These are phyloP conservation scores for Exophiala lecanii-corni DNA, from an alignment of 2,329 filamentous ascomycete genomes.

Conservation along the genomic window DNA sequence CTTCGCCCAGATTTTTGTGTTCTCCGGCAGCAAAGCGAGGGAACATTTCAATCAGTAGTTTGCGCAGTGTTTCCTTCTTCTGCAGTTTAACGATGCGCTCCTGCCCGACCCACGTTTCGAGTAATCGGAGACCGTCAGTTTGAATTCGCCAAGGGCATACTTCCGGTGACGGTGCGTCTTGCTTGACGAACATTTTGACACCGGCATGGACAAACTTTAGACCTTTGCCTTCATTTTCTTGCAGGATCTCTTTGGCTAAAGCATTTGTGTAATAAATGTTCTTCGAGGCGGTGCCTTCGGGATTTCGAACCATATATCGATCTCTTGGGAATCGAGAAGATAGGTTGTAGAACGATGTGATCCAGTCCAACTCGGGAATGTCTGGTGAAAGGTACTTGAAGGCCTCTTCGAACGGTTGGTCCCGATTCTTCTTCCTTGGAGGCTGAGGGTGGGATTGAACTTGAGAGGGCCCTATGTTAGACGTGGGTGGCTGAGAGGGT, in stretches of 20 bases:
- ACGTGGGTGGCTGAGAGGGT: too few species aligned
- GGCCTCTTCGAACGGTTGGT: conserved; percentile 70
- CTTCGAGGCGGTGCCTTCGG: conserved; percentile 78
- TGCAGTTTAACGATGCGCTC: conserved; percentile 69
- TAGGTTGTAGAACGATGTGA: conserved; percentile 80
- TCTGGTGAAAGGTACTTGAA: conserved; percentile 76
- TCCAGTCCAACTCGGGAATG: conserved; percentile 70
- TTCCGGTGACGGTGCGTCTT: conserved; percentile 80
- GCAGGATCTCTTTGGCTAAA: conserved; percentile 78
- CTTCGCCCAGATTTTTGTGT: conserved; percentile 76
- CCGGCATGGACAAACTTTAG: conserved; percentile 96
- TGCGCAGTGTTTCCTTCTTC: conserved; percentile 73
- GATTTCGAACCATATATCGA: conserved; percentile 95
- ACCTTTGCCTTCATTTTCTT: conserved; percentile 80
- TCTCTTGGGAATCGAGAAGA: conserved; percentile 80
- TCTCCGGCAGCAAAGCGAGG: conserved; percentile 73
- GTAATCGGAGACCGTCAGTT: conserved; percentile 83
- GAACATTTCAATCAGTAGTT: conserved; percentile 92
- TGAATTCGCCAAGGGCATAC: conserved; percentile 95
- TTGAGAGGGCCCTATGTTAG: conserved; percentile 1
- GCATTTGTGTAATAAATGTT: conserved; percentile 94
- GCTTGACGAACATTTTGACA: conserved; percentile 99
- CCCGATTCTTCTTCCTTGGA: conserved; percentile 35
- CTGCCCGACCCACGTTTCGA: conserved; percentile 84
- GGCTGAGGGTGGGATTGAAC: not conserved